Evolutionary conservation across 1,284 basidiomycete genomes (phyloP).

Genomic region (Microbotryomycetes sp.): DNA sequence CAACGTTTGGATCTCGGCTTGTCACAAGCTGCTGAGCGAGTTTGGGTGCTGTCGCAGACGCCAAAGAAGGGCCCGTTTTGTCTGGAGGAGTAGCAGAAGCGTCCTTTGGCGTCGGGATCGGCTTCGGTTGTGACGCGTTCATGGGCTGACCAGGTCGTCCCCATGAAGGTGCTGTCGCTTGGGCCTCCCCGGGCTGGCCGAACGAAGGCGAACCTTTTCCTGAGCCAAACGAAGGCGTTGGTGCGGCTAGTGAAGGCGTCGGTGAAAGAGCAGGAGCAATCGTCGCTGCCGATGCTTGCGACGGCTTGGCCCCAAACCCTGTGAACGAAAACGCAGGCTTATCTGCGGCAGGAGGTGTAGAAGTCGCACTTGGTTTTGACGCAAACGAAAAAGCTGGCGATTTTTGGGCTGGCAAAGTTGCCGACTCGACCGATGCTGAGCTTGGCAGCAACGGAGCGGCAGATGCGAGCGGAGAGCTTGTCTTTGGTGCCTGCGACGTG

Average conservation of each 20-base stretch:
- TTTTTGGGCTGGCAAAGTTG: background rate
- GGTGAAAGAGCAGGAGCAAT: slow-evolving; percentile 9
- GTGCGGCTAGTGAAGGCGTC: background rate
- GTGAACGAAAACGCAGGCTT: slow-evolving; percentile 2
- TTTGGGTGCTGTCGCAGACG: slow-evolving; percentile 17
- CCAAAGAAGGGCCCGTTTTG: slow-evolving; percentile 17
- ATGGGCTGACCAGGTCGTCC: slow-evolving; percentile 38
- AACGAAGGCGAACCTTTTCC: background rate
- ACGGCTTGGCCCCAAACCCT: background rate
- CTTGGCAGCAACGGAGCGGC: background rate
- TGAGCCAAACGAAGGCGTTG: background rate
- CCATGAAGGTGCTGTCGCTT: slow-evolving; percentile 31
- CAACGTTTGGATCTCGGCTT: slow-evolving; percentile 24
- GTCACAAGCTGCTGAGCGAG: slow-evolving; percentile 14
- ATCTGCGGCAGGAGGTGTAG: slow-evolving; percentile 3
- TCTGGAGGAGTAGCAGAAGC: slow-evolving; percentile 12
- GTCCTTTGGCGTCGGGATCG: no score
- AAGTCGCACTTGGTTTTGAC: background rate
- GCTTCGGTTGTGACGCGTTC: no score
- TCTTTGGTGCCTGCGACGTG: slow-evolving; percentile 12
- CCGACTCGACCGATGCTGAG: background rate
- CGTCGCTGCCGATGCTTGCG: background rate
- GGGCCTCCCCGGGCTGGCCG: background rate
- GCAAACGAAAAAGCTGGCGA: slow-evolving; percentile 3
- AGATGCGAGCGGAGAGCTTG: slow-evolving; percentile 15